Conservation (phyloP, 2,329 filamentous ascomycete species). For the Aspergillus piperis region DNA sequence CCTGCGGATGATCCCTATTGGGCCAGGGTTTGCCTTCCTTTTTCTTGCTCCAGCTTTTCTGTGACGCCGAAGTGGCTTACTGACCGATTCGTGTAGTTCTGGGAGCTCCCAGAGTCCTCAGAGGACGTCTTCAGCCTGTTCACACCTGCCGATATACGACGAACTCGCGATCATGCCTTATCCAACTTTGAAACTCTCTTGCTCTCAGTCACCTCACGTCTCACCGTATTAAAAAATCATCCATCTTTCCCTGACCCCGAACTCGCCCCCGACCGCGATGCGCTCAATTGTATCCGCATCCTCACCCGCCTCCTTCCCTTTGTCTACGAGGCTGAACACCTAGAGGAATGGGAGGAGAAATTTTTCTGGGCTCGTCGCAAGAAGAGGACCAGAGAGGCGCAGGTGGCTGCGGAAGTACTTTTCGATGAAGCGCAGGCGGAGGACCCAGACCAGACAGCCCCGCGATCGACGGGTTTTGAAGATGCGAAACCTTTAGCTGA, state of each 20-base stretch:
- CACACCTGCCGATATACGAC: slow-evolving; percentile 81
- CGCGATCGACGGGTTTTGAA: slow-evolving; percentile 66
- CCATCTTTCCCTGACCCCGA: slow-evolving; percentile 87
- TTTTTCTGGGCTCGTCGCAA: slow-evolving; percentile 86
- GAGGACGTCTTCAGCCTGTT: slow-evolving; percentile 98
- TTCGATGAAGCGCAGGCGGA: slow-evolving; percentile 73
- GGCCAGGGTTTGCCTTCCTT: slow-evolving; percentile 69
- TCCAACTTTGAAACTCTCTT: slow-evolving; percentile 89
- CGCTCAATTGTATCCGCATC: slow-evolving; percentile 92
- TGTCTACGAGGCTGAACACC: slow-evolving; percentile 82
- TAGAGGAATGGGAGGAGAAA: slow-evolving; percentile 82
- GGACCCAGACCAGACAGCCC: slow-evolving; percentile 47
- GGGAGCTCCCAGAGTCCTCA: slow-evolving; percentile 91
- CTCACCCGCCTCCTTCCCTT: slow-evolving; percentile 88
- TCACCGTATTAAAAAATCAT: slow-evolving; percentile 81
- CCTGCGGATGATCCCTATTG: slow-evolving; percentile 87
- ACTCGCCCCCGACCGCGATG: slow-evolving; percentile 78
- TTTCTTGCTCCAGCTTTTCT: not conserved
- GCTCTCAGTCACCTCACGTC: slow-evolving; percentile 76
- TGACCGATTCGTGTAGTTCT: slow-evolving; percentile 64
- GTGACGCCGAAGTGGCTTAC: not conserved
- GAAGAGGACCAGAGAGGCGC: slow-evolving; percentile 68
- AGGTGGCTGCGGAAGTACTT: slow-evolving; percentile 72
- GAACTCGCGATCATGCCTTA: slow-evolving; percentile 79
- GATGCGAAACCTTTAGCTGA: slow-evolving; percentile 85